Percentiles rank a stretch among this genome's conserved stretches.
Conservation (phyloP, 352 stramenopile genomes). For the Pythium aristosporum region DNA sequence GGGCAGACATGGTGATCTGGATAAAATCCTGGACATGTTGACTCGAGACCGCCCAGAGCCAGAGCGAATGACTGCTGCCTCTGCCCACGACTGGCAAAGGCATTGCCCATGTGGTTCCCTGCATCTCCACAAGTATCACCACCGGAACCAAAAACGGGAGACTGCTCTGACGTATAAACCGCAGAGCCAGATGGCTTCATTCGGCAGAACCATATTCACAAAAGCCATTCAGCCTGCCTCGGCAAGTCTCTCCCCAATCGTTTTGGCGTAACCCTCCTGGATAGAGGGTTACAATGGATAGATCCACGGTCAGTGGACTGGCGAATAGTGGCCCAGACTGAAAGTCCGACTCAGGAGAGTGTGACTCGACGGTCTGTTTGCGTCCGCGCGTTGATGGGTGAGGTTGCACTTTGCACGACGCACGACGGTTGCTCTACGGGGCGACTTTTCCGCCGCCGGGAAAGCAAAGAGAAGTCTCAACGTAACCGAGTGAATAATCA, state of each 20-base stretch:
- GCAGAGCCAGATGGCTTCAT: slow-evolving; percentile 18
- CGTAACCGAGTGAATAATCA: too few species aligned
- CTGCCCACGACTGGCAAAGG: not conserved
- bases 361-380: slow-evolving; percentile 1
- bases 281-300: too few species aligned
- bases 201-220: slow-evolving; percentile 15
- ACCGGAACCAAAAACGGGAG: not conserved
- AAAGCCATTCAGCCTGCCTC: slow-evolving; percentile 1
- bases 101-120: slow-evolving; percentile 15
- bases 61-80: slow-evolving; percentile 6
- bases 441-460: too few species aligned
- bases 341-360: not conserved
- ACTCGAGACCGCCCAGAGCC: slow-evolving; percentile 13
- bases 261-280: too few species aligned
- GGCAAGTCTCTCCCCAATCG: not conserved
- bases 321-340: too few species aligned
- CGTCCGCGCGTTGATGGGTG: not conserved
- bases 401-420: not conserved
- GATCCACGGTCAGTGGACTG: too few species aligned
- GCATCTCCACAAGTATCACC: slow-evolving; percentile 12
- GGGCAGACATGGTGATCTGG: slow-evolving; percentile 22
- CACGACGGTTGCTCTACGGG: too few species aligned
- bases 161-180: not conserved
- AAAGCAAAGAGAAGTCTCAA: too few species aligned
- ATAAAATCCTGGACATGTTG: slow-evolving; percentile 11